Percentiles rank a stretch among this genome's conserved stretches.
These are phyloP conservation scores for Jackrogersella multiformis DNA, from an alignment of 495 filamentous ascomycete genomes.

Conservation along the genomic window DNA sequence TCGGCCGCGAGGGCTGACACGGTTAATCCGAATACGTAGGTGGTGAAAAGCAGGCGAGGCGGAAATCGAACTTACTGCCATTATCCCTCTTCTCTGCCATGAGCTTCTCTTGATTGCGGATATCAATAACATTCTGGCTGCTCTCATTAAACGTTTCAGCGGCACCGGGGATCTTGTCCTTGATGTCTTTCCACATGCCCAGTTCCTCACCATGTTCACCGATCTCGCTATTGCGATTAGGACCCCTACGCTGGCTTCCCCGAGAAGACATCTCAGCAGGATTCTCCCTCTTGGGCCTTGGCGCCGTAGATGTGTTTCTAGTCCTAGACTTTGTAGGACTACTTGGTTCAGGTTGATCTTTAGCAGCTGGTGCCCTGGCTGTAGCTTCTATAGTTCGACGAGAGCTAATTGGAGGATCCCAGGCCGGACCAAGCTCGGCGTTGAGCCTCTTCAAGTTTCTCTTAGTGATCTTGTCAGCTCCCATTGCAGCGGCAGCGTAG, in stretches of 20 bases:
- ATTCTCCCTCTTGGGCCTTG: neutral
- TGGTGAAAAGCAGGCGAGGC: neutral
- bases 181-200: constrained; percentile 56
- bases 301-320: neutral
- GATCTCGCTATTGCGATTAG: constrained; percentile 58
- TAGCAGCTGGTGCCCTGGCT: neutral
- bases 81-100: constrained; percentile 53
- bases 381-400: constrained; percentile 1
- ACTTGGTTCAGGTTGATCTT: neutral
- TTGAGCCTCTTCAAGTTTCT: constrained; percentile 32
- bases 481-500: constrained; percentile 8
- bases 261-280: constrained; percentile 53
- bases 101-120: constrained; percentile 56
- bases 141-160: constrained; percentile 54
- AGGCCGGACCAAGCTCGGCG: constrained; percentile 28
- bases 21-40: neutral
- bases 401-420: constrained; percentile 15
- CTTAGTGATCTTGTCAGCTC: constrained; percentile 27
- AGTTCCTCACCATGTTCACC: constrained; percentile 59
- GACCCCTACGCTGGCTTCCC: constrained; percentile 56
- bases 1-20: constrained; percentile 32
- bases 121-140: constrained; percentile 50
- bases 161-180: constrained; percentile 52
- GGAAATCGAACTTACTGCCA: constrained; percentile 31
- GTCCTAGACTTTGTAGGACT: neutral